Evolutionary conservation across 2,329 filamentous ascomycete genomes (phyloP).

Genomic region (Arthrobotrys entomopaga): DNA sequence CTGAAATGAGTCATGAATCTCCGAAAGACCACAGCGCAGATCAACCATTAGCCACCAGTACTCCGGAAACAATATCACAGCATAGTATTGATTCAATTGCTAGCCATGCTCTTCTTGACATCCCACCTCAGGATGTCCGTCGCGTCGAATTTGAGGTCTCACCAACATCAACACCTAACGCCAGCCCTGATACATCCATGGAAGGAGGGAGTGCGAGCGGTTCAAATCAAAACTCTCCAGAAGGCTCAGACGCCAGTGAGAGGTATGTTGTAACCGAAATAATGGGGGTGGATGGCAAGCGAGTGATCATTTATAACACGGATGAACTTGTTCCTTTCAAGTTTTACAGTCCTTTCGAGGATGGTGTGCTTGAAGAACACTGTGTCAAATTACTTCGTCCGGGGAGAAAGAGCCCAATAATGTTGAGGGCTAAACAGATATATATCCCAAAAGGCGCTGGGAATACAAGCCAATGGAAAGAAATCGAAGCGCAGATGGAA

Average conservation of each 20-base stretch:
- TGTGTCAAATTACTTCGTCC: slow-evolving; percentile 26
- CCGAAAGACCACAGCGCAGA: too few relatives aligned
- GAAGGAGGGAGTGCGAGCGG: too few relatives aligned
- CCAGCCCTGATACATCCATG: too few relatives aligned
- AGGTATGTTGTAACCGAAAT: neutral
- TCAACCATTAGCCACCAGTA: too few relatives aligned
- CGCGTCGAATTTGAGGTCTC: too few relatives aligned
- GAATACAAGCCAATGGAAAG: neutral
- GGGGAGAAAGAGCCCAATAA: slow-evolving; percentile 3
- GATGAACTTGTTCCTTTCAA: slow-evolving; percentile 18
- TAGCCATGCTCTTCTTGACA: too few relatives aligned
- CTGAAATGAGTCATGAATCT: too few relatives aligned
- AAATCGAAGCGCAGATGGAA: neutral
- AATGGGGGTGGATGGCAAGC: slow-evolving; percentile 2
- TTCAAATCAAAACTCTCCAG: too few relatives aligned
- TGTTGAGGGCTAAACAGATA: slow-evolving; percentile 17
- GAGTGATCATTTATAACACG: neutral
- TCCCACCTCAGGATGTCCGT: too few relatives aligned
- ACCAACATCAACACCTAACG: too few relatives aligned
- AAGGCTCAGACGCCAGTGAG: neutral
- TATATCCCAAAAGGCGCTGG: slow-evolving; percentile 7
- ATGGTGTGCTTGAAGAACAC: slow-evolving; percentile 24
- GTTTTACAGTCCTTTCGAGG: neutral
- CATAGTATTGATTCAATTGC: too few relatives aligned
- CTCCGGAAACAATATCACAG: too few relatives aligned